Evolutionary conservation across 179 eudicot genomes (phyloP).

Genomic region (Silene vulgaris): DNA sequence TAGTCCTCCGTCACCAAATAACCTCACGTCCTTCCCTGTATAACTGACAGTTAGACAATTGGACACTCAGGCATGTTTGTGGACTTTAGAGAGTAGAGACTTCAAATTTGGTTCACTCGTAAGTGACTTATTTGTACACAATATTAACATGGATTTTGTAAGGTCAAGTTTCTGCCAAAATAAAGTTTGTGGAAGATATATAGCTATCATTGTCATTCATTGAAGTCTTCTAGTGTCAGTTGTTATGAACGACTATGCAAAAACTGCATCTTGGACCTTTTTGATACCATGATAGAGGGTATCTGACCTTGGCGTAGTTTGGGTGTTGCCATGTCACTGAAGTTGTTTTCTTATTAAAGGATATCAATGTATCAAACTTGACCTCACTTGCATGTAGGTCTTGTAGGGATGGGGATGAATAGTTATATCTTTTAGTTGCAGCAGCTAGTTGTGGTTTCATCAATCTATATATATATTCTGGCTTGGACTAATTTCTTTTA

Average conservation of each 20-base stretch:
- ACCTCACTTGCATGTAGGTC: background rate
- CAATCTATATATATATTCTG: background rate
- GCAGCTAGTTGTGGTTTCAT: background rate
- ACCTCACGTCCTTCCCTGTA: too few relatives aligned
- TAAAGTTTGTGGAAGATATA: background rate
- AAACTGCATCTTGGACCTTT: background rate
- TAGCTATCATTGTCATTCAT: background rate
- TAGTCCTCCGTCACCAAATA: background rate
- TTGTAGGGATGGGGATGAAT: background rate
- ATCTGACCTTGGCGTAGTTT: background rate
- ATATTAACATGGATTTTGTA: too few relatives aligned
- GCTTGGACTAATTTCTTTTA: background rate
- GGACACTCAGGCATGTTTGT: background rate
- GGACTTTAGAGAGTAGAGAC: background rate
- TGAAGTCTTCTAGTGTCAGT: background rate
- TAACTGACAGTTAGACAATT: background rate
- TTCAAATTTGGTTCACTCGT: background rate
- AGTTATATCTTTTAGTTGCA: background rate
- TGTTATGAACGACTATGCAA: too few relatives aligned
- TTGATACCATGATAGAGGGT: background rate
- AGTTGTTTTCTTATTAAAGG: background rate
- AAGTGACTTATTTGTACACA: background rate
- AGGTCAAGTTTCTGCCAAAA: background rate
- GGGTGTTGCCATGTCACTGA: background rate
- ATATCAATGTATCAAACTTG: background rate